These are phyloP conservation scores for Phialophora macrospora DNA, from an alignment of 2,329 filamentous ascomycete species.

Conservation along the genomic window DNA sequence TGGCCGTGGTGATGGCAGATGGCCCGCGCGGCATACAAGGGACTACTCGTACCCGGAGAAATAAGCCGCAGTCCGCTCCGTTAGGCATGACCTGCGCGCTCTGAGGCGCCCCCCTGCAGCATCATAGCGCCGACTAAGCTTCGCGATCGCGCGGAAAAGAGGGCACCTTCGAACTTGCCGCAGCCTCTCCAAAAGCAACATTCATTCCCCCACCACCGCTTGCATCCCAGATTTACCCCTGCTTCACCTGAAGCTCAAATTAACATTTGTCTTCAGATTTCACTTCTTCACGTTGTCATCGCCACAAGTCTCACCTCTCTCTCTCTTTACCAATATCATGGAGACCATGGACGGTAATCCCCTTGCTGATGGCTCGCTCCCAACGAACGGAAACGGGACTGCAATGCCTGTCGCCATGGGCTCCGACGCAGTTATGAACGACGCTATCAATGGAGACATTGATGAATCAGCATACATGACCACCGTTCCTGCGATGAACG, in stretches of 20 bases:
- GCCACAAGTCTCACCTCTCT: background rate
- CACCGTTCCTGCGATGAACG: conserved; percentile 6
- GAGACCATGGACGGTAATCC: conserved; percentile 25
- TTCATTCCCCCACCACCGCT: background rate
- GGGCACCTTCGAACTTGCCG: background rate
- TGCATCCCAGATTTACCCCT: background rate
- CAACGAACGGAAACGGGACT: background rate
- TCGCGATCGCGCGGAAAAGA: background rate
- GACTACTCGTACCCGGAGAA: conserved; percentile 22
- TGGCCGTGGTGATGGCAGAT: conserved; percentile 6
- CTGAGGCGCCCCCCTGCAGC: background rate
- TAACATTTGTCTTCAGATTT: background rate
- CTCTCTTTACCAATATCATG: background rate
- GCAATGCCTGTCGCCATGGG: conserved; percentile 4
- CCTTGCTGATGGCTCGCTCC: conserved; percentile 13
- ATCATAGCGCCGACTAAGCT: background rate
- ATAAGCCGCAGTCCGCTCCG: conserved; percentile 9
- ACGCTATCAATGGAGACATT: background rate
- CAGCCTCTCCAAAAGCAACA: background rate
- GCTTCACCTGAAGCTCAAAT: background rate
- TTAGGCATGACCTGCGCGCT: conserved; percentile 5
- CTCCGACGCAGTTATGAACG: conserved; percentile 14
- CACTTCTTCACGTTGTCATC: background rate
- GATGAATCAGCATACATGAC: conserved; percentile 21
- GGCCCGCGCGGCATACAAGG: conserved; percentile 16